phyloP scores from a whole-genome alignment of 495 filamentous ascomycete genomes.

The Penicillium pancosmium region DNA sequence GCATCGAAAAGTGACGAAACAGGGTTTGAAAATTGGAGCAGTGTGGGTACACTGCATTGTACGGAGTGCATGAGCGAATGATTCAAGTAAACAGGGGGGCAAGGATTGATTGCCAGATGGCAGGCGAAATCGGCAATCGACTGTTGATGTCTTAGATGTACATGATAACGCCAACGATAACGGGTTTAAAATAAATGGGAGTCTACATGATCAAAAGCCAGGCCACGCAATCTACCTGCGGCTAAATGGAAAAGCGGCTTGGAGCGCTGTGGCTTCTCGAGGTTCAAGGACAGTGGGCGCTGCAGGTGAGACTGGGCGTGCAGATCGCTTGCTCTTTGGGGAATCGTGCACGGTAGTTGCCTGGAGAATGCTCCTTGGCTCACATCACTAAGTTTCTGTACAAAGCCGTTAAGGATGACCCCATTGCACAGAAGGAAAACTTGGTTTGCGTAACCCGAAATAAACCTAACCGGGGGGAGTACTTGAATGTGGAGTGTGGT shows the following conservation, averaged over 20 bases:
- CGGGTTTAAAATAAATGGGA: background rate
- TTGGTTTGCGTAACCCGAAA: background rate
- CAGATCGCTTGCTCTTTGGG: conserved; percentile 12
- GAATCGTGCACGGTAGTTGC: conserved; percentile 9
- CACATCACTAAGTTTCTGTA: conserved; percentile 3
- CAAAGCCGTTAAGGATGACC: background rate
- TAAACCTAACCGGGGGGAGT: background rate
- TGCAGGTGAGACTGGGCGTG: conserved; percentile 15
- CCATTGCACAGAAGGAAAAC: background rate
- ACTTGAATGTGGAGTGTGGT: background rate
- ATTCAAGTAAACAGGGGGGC: background rate
- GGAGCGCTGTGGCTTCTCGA: background rate
- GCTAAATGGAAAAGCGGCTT: conserved; percentile 1
- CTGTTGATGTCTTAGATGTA: conserved; percentile 3
- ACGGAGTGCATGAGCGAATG: background rate
- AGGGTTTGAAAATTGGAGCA: background rate
- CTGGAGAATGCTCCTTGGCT: conserved; percentile 12
- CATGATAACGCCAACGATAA: background rate
- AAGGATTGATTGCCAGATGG: background rate
- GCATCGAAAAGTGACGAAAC: background rate
- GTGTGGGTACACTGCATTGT: background rate
- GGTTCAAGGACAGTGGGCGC: background rate
- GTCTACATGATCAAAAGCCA: background rate
- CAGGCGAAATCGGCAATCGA: background rate
- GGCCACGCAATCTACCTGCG: conserved; percentile 3